Base-by-base conservation (phyloP, 140 eudicot species). In the Stevia rebaudiana region DNA sequence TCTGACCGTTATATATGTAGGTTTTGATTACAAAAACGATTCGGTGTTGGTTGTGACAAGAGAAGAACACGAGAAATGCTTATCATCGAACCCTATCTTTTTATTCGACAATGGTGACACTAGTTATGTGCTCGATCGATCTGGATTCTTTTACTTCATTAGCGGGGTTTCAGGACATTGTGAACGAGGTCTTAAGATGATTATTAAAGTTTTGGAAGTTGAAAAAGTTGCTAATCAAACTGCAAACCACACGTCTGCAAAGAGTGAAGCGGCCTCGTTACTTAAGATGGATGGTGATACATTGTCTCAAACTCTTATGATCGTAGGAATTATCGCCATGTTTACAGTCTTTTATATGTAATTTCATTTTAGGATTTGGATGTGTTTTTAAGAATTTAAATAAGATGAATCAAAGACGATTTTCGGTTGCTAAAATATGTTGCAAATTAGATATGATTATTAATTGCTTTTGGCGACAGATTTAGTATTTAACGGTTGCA, bases 81-180 rank as follows among this genome's bases (percentile, higher is more conserved):
- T 18, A n/a, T 82, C 94, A 3, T 3, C 77, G 3, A 52, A 64
- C 57, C 94, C 96, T 0, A 11, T 71, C 2, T 80, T 73, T 68
- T 88, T 79, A 81, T 67, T 82, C 46, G 83, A 88, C 81, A 79
- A 79, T 16, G 94, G 94, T 46, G 76, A 81, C 68, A 82, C 88
- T 5, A n/a, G 17, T 5, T 76, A 39, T 59, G 70, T 35, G 8
- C 39, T 88, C 0, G 75, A 82, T 17, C 74, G 82, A 28, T 62
- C 90, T 1, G 96, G 94, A 0, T 65, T 71, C 66, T 85, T 75
- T 72, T 88, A 85, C 57, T 88, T 88, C 84, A 78, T 88, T 30
- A 88, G 94, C 28, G 96, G 96, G 18, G 81, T 68, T 3, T 61
- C 86, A 0, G 82, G 86, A 8, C 96, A 88, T 53, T 88, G 96